These are phyloP conservation scores for Taiozyma sp. DNA, from an alignment of 1,139 yeast species.

Conservation along the genomic window DNA sequence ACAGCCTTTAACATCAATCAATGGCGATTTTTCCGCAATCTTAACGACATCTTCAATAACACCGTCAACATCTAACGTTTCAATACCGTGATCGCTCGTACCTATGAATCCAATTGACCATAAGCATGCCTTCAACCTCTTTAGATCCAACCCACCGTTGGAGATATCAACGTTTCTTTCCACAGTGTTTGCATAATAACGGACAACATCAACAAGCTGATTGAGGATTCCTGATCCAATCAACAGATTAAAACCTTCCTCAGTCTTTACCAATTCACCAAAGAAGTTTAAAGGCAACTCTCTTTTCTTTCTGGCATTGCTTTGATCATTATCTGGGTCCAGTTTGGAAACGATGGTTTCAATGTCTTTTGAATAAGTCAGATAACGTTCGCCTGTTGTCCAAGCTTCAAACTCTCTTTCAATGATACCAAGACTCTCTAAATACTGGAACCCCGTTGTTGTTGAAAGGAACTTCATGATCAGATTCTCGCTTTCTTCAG, in stretches of 20 bases:
- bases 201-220: constrained; percentile 37
- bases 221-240: constrained; percentile 43
- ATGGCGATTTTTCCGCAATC: constrained; percentile 48
- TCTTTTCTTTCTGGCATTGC: constrained; percentile 6
- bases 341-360: constrained; percentile 31
- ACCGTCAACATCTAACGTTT: constrained; percentile 57
- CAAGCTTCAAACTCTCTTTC: constrained; percentile 56
- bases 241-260: constrained; percentile 63
- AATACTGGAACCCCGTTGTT: constrained; percentile 49
- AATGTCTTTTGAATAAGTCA: constrained; percentile 46
- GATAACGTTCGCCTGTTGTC: constrained; percentile 46
- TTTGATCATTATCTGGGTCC: constrained; percentile 7
- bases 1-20: constrained; percentile 67
- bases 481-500: constrained; percentile 40
- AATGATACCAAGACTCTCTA: constrained; percentile 47
- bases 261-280: constrained; percentile 74
- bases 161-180: constrained; percentile 18
- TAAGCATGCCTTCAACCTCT: constrained; percentile 64
- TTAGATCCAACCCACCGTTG: constrained; percentile 25
- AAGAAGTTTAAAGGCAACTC: constrained; percentile 67
- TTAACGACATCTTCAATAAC: constrained; percentile 51
- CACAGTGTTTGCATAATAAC: constrained; percentile 26
- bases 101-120: constrained; percentile 91
- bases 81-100: constrained; percentile 62
- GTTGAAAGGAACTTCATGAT: constrained; percentile 51